These are phyloP conservation scores for Xylariaceae sp. DNA, from an alignment of 2,329 filamentous ascomycete genomes.

Conservation along the genomic window DNA sequence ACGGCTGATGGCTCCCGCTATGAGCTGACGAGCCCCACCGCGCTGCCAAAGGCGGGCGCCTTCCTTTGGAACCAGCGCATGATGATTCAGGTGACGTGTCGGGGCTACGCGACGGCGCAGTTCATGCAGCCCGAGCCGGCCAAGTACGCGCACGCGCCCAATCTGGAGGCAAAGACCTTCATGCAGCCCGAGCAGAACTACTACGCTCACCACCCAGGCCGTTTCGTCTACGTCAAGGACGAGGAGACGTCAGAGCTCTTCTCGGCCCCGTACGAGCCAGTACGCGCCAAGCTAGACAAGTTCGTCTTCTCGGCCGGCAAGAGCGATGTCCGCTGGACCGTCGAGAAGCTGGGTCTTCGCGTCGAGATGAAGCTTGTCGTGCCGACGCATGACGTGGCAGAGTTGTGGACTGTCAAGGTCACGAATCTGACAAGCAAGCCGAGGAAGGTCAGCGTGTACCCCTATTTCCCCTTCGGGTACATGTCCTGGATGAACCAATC, in stretches of 20 bases:
- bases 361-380: conserved; percentile 48
- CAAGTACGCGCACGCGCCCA: conserved; percentile 55
- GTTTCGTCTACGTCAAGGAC: conserved; percentile 55
- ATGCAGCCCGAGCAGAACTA: conserved; percentile 58
- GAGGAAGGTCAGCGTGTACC: conserved; percentile 47
- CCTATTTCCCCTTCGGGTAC: conserved; percentile 54
- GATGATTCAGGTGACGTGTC: conserved; percentile 56
- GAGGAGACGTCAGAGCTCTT: conserved; percentile 43
- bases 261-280: conserved; percentile 52
- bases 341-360: conserved; percentile 44
- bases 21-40: conserved; percentile 50
- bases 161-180: conserved; percentile 53
- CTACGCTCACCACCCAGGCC: conserved; percentile 53
- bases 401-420: conserved; percentile 50
- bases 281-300: conserved; percentile 40
- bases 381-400: conserved; percentile 49
- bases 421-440: conserved; percentile 42
- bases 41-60: conserved; percentile 49
- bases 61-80: conserved; percentile 57
- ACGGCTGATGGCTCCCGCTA: conserved; percentile 48
- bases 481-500: conserved; percentile 60
- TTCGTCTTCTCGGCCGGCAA: conserved; percentile 52
- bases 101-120: conserved; percentile 52
- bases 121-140: conserved; percentile 58
- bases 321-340: conserved; percentile 49